Conservation (phyloP, 495 filamentous ascomycete genomes). For the Penicillium samsonianum region DNA sequence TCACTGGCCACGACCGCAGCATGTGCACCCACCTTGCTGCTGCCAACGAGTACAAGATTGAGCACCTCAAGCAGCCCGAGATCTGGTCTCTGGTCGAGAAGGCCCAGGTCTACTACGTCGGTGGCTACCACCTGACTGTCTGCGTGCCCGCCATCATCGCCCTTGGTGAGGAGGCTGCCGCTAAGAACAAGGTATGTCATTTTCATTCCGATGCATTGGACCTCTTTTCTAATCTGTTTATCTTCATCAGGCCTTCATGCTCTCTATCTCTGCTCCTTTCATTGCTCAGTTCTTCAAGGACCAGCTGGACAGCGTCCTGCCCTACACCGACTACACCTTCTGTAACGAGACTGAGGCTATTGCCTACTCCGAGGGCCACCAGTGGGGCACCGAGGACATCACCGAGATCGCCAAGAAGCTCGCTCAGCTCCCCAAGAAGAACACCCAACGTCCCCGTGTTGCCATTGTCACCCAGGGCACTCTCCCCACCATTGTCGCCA, state of each 20-base stretch:
- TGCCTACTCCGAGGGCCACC: conserved; percentile 79
- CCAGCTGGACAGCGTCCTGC: conserved; percentile 75
- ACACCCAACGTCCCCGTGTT: conserved; percentile 71
- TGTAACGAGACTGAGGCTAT: conserved; percentile 95
- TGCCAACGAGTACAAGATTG: conserved; percentile 93
- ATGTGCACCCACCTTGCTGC: conserved; percentile 96
- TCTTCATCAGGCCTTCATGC: conserved; percentile 64
- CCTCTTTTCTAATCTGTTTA: conserved; percentile 8
- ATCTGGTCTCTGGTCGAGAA: conserved; percentile 89
- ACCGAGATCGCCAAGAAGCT: conserved; percentile 84
- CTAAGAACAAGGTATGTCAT: conserved; percentile 70
- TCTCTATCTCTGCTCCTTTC: conserved; percentile 92
- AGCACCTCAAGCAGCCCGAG: conserved; percentile 87
- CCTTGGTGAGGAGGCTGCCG: conserved; percentile 83
- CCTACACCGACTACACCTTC: conserved; percentile 95
- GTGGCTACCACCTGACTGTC: conserved; percentile 87
- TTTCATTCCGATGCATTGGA: background rate
- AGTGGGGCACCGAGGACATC: conserved; percentile 69
- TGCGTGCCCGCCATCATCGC: conserved; percentile 87
- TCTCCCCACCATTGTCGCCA: conserved; percentile 78
- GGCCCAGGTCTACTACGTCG: conserved; percentile 86
- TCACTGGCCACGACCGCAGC: conserved; percentile 89
- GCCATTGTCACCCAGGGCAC: conserved; percentile 95
- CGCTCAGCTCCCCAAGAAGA: conserved; percentile 87
- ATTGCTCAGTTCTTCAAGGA: conserved; percentile 98